Conservation (phyloP, 345 rosid genomes). For the Dovyalis caffra region DNA sequence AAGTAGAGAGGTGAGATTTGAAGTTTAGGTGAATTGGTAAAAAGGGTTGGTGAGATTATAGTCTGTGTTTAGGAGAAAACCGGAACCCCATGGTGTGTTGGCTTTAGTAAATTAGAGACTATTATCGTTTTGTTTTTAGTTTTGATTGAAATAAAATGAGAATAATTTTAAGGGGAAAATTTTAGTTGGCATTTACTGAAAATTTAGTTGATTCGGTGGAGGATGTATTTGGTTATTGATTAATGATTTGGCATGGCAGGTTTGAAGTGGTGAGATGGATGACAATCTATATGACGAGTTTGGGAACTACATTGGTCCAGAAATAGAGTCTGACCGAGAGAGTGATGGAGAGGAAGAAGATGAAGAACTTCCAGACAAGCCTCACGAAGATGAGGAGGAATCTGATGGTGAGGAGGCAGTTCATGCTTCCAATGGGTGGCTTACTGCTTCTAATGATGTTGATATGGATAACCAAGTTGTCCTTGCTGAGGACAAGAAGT, state of each 20-base stretch:
- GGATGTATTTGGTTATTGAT: background rate
- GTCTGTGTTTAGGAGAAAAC: background rate
- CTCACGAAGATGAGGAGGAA: constrained; percentile 43
- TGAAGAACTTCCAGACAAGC: constrained; percentile 60
- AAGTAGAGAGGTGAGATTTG: background rate
- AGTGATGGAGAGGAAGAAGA: constrained; percentile 70
- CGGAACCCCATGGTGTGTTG: too few relatives aligned
- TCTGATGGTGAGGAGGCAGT: constrained; percentile 61
- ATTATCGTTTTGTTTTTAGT: background rate
- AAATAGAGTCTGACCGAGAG: constrained; percentile 86
- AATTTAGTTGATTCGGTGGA: background rate
- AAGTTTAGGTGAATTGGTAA: background rate
- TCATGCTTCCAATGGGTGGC: constrained; percentile 74
- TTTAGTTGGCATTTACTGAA: background rate
- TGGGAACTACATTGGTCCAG: constrained; percentile 97
- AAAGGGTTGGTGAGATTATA: background rate
- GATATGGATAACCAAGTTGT: constrained; percentile 94
- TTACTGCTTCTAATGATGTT: constrained; percentile 67
- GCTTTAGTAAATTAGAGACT: background rate
- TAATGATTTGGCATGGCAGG: constrained; percentile 14
- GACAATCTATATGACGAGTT: constrained; percentile 96
- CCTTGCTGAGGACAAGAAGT: constrained; percentile 95
- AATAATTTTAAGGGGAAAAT: background rate
- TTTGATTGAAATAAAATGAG: background rate
- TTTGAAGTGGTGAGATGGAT: constrained; percentile 51